phyloP scores from a whole-genome alignment of 2,329 filamentous ascomycete species.

The Trichophyton rubrum region DNA sequence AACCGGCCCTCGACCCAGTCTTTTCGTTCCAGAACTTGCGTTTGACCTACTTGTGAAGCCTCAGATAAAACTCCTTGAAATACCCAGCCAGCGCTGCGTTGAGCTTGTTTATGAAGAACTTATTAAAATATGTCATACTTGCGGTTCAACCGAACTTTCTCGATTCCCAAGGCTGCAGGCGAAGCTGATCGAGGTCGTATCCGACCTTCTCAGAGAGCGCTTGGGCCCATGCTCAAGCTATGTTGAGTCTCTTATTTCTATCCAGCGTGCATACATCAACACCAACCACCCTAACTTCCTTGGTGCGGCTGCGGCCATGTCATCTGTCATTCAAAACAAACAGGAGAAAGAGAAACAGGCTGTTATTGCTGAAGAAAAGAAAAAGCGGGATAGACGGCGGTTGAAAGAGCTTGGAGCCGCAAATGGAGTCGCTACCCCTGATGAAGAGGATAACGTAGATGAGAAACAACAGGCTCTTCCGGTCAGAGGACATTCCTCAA shows the following conservation, averaged over 20 bases:
- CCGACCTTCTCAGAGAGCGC: conserved; percentile 82
- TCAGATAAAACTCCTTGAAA: conserved; percentile 92
- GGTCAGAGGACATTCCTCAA: conserved; percentile 48
- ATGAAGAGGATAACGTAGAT: conserved; percentile 43
- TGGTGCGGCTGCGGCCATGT: conserved; percentile 93
- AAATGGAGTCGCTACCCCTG: conserved; percentile 60
- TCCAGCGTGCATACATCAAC: conserved; percentile 97
- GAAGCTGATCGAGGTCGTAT: conserved; percentile 96
- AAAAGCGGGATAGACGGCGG: conserved; percentile 70
- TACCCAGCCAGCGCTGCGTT: conserved; percentile 89
- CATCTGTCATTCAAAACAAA: conserved; percentile 85
- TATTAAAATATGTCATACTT: conserved; percentile 99
- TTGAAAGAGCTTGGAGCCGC: conserved; percentile 65
- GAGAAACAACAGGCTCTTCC: conserved; percentile 38
- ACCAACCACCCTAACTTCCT: conserved; percentile 99
- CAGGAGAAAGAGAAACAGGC: conserved; percentile 85
- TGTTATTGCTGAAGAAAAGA: conserved; percentile 67
- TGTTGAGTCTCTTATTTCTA: conserved; percentile 92
- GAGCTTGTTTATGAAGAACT: conserved; percentile 97
- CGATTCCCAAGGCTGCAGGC: conserved; percentile 86
- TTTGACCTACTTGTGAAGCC: conserved; percentile 97
- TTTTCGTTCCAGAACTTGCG: conserved; percentile 94
- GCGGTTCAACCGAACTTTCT: conserved; percentile 84
- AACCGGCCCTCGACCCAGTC: conserved; percentile 82
- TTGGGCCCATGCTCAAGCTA: conserved; percentile 81